Evolutionary conservation across 2,329 filamentous ascomycete genomes (phyloP), one percentile per base, ranked within the genome.

Genomic region (Aspergillus viridinutans): DNA sequence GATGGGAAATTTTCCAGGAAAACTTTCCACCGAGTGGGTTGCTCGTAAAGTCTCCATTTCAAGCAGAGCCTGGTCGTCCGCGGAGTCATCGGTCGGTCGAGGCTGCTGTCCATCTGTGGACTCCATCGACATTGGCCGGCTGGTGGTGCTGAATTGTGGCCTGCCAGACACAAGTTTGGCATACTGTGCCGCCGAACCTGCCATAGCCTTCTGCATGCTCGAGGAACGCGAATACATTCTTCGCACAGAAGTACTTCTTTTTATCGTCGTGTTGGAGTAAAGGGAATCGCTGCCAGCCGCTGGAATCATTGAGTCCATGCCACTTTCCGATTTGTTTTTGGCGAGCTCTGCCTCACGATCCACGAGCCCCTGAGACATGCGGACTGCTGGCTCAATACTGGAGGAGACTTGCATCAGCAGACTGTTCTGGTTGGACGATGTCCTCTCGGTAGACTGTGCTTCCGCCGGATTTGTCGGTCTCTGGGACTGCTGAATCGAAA

Each of bases 1-100:
- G 4, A 72, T 64, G 21, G 70, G 70, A 48, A 71, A 73, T 35
- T 64, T 62, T 2, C 70, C 70, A 0, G 69, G 70, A 55, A 64
- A 72, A 51, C 67, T 72, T 52, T 70, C 68, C 5, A 63, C 62
- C 14, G 68, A 71, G 21, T 58, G 59, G 25, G 55, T 55, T 21
- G 61, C 61, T 7, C 50, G 42, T 20, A 54, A 38, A 10, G 58
- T 61, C 14, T 52, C 52, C 45, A 64, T 54, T 7, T 63, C 56
- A 29, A 67, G 49, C 12, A 55, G 53, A 6, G 56, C 50, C 2
- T 40, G 58, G n/a, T 61, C 52, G 35, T 60, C 29, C 2, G 28
- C 45, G 29, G 59, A 53, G 9, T 42, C 26, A 8, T 60, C 51
- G 12, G 58, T 57, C 7, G 53, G 42, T 14, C 50, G 38, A 3